phyloP scores from a whole-genome alignment of 2,329 filamentous ascomycete species.

The Aureobasidium sp. region DNA sequence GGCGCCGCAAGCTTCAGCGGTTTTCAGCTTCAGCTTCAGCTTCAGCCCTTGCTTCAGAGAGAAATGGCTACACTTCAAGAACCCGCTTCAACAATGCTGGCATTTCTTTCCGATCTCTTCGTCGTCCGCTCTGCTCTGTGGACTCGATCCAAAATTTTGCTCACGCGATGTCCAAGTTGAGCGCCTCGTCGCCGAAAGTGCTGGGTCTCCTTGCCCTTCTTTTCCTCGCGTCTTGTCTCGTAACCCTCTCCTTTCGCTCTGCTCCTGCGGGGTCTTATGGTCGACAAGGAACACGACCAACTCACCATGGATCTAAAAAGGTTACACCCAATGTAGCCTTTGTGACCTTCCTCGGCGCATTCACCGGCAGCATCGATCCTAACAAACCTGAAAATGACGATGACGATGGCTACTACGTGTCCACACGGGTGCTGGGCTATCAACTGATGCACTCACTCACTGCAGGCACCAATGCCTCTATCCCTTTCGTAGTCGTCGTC shows the following conservation, averaged over 20 bases:
- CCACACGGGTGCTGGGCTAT: conserved; percentile 31
- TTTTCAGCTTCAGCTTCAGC: too few species aligned
- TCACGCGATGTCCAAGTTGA: conserved; percentile 14
- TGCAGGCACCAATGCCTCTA: conserved; percentile 29
- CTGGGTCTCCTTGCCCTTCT: conserved; percentile 28
- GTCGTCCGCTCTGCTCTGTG: neutral
- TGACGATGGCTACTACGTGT: conserved; percentile 32
- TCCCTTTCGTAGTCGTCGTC: conserved; percentile 34
- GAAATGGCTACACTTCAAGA: neutral
- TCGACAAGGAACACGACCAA: neutral
- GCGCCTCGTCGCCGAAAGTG: conserved; percentile 21
- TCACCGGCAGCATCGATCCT: conserved; percentile 18
- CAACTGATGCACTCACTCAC: conserved; percentile 33
- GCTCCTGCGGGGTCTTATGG: neutral
- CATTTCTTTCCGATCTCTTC: neutral
- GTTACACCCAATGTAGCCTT: conserved; percentile 28
- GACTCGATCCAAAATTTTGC: neutral
- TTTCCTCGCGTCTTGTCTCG: conserved; percentile 29
- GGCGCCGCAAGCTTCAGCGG: too few species aligned
- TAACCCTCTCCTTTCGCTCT: conserved; percentile 26
- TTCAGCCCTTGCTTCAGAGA: neutral
- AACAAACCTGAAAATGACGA: conserved; percentile 23
- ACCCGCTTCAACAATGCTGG: neutral
- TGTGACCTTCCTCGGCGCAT: conserved; percentile 33
- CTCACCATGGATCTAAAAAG: neutral